Evolutionary conservation across 2,329 filamentous ascomycete species (phyloP), one percentile per base, ranked within the genome.

Genomic region (Aureobasidium uvarum): DNA sequence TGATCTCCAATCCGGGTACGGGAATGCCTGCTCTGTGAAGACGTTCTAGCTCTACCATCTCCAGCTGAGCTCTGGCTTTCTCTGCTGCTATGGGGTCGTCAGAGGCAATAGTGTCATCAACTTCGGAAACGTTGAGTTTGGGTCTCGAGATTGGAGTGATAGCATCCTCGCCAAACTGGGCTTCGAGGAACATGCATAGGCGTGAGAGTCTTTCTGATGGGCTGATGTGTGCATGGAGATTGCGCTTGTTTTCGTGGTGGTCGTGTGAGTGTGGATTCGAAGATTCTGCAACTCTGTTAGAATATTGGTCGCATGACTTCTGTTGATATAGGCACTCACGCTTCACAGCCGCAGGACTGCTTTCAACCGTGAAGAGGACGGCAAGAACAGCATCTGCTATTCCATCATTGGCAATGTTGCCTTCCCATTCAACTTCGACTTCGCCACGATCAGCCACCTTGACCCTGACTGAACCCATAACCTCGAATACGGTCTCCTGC

Each of bases 371-470:
- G 71, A 96, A 87, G 13, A 99, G 83, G 2, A 97, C 92, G 0
- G 92, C 92, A 83, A 98, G 91, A 64, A 98, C 90, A 18, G 95
- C 92, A 77, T 99, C 95, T n/a, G 95, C 95, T 72, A 99, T 96
- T 67, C 92, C 91, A 74, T 99, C 95, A 76, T 98, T 99, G 73
- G 97, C 88, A 80, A 96, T 90, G 75, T 98, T 99, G 66, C 93
- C 95, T 76, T 98, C 94, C 95, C 95, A 99, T 77, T 96, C 92
- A 2, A 98, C 82, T 75, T 96, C 92, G 6, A 97, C 85, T 73
- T 95, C 89, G 65, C 93, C 90, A 68, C 82, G 85, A 3, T 67
- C 58, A 43, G 70, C 70, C 66, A 73, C 70, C 68, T 85, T 85
- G 77, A 95, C 92, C 23, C 88, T 85, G n/a, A 98, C 87, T 8